Evolutionary conservation across 306 rosid genomes (phyloP).

Genomic region (Urtica urens): DNA sequence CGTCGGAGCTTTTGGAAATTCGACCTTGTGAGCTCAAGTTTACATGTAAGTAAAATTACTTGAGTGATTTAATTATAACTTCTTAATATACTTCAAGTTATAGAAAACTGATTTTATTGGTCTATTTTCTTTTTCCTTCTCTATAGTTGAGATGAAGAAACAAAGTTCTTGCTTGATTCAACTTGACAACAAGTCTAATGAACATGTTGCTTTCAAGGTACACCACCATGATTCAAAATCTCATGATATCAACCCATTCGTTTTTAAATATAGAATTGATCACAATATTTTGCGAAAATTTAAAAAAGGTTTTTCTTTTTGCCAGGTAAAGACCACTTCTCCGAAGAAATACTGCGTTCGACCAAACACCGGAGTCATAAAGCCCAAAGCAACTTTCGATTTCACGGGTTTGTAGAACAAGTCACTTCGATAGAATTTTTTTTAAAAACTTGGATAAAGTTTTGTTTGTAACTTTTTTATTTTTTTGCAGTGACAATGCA

Average conservation of each 20-base stretch:
- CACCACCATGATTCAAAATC: conserved; percentile 7
- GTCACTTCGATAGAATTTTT: not conserved
- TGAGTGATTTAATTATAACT: not conserved
- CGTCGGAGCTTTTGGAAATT: conserved; percentile 63
- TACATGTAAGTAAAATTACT: conserved; percentile 41
- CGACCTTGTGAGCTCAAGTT: conserved; percentile 62
- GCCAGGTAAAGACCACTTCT: conserved; percentile 87
- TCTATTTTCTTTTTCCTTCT: conserved; percentile 12
- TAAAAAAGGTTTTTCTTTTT: too few species aligned
- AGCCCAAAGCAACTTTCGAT: conserved; percentile 50
- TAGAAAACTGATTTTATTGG: conserved; percentile 3
- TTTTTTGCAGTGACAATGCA: conserved; percentile 79
- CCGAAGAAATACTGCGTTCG: conserved; percentile 88
- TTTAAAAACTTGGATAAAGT: not conserved
- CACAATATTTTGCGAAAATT: not conserved
- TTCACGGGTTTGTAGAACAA: conserved; percentile 49
- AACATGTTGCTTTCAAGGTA: conserved; percentile 85
- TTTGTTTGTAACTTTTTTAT: conserved; percentile 11
- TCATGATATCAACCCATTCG: too few species aligned
- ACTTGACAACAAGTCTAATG: conserved; percentile 47
- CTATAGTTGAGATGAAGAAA: conserved; percentile 70
- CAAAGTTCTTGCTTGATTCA: conserved; percentile 65
- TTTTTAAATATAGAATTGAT: too few species aligned
- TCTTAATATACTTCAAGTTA: not conserved
- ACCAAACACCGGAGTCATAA: conserved; percentile 73